Evolutionary conservation across 2,329 filamentous ascomycete species (phyloP), one percentile per base, ranked within the genome.

Genomic region (Alternaria sp.): DNA sequence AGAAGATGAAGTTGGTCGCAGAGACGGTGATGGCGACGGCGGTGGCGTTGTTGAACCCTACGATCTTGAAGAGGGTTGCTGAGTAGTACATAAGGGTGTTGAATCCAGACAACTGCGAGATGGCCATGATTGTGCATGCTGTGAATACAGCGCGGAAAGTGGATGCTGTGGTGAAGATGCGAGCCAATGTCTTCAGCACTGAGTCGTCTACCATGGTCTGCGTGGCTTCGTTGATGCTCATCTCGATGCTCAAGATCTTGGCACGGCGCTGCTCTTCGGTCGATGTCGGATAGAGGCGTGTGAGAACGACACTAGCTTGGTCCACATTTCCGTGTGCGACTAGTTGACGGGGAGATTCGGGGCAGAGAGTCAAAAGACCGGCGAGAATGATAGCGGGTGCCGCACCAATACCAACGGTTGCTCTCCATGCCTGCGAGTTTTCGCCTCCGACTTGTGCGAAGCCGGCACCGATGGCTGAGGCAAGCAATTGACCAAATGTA

Each of bases 31-130:
- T 84, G 1, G 91, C 91, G 1, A 90, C 92, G 49, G 94, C 83
- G 0, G 91, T 95, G 5, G 92, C 92, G 54, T 87, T 90, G 40
- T 84, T 83, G 74, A 96, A 96, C 0, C 90, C 90, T 0, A 96
- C 84, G 31, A 92, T 83, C 31, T 73, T 75, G 63, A 79, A 79
- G 8, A 79, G 69, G 0, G 74, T 78, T 2, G 72, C 70, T 10
- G 66, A 70, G 58, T 77, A 96, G 78, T 96, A 96, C 92, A 96
- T 96, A 29, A 97, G 82, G 10, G 90, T 93, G 77, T 96, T 96
- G 69, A 78, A 78, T 14, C 77, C 76, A 24, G 65, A 68, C 5
- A 78, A 65, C 37, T 78, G 73, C 6, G 68, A 72, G 46, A 77
- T 71, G n/a, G 71, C 73, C 74, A 77, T 77, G 57, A 77, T 70